These are phyloP conservation scores for Colletotrichum agaves DNA, from an alignment of 2,329 filamentous ascomycete species.

Conservation along the genomic window DNA sequence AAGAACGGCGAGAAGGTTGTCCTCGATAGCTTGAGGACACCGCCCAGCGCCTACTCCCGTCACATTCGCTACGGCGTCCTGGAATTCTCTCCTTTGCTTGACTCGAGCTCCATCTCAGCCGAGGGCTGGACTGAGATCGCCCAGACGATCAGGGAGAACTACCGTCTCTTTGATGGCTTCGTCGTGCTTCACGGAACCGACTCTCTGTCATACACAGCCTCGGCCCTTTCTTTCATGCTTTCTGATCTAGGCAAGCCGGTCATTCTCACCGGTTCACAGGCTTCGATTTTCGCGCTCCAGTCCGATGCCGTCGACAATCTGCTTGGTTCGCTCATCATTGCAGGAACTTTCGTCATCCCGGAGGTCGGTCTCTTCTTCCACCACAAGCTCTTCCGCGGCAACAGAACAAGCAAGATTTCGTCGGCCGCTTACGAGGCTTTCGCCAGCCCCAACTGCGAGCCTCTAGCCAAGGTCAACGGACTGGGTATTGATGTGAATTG, in stretches of 20 bases:
- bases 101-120: conserved; percentile 90
- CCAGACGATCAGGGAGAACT: conserved; percentile 82
- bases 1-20: conserved; percentile 59
- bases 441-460: conserved; percentile 85
- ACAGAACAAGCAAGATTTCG: conserved; percentile 87
- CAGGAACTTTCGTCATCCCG: conserved; percentile 91
- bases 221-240: conserved; percentile 93
- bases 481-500: conserved; percentile 85
- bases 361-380: conserved; percentile 96
- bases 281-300: conserved; percentile 90
- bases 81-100: conserved; percentile 85
- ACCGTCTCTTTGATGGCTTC: conserved; percentile 89
- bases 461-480: conserved; percentile 83
- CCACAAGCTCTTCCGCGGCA: conserved; percentile 88
- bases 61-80: conserved; percentile 86
- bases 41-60: conserved; percentile 80
- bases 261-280: conserved; percentile 84
- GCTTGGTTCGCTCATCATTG: conserved; percentile 87
- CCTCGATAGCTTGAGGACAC: conserved; percentile 80
- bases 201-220: conserved; percentile 88
- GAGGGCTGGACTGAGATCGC: conserved; percentile 89
- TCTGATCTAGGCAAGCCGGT: conserved; percentile 91
- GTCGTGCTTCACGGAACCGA: conserved; percentile 93
- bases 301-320: conserved; percentile 93
- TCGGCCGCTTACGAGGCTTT: conserved; percentile 90